These are phyloP conservation scores for Diplotaxis tenuifolia DNA, from an alignment of 345 rosid genomes.

Conservation along the genomic window DNA sequence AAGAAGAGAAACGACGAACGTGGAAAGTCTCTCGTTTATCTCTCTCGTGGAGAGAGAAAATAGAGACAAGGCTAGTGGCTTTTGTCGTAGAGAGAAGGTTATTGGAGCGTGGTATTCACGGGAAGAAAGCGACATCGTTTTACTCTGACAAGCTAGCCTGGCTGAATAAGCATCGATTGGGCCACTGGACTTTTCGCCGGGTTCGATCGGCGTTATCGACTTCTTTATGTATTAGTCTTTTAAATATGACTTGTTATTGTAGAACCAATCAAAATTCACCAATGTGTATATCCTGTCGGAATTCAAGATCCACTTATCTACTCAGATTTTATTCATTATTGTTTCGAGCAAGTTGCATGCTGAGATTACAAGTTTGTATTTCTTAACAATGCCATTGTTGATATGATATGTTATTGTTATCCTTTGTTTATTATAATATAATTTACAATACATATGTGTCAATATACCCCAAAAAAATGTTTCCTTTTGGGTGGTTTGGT, in stretches of 20 bases:
- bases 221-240: neutral
- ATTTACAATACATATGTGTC: neutral
- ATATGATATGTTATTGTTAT: neutral
- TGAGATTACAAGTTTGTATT: neutral
- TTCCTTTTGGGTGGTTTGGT: neutral
- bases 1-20: slow-evolving; percentile 8
- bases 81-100: neutral
- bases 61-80: slow-evolving; percentile 7
- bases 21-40: slow-evolving; percentile 29
- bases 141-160: slow-evolving; percentile 15
- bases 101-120: slow-evolving; percentile 30
- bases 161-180: slow-evolving; percentile 21
- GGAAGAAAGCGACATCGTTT: slow-evolving; percentile 17
- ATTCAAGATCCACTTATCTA: neutral
- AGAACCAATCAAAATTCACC: neutral
- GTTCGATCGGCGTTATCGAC: slow-evolving; percentile 14
- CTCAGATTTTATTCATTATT: neutral
- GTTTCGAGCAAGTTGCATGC: neutral
- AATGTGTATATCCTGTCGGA: slow-evolving; percentile 11
- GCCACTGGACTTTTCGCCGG: slow-evolving; percentile 31
- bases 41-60: slow-evolving; percentile 19
- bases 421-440: neutral
- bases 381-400: neutral
- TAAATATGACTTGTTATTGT: slow-evolving; percentile 1
- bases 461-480: neutral